Conservation (phyloP, 176 grass and related monocot species). For the Lolium multiflorum region DNA sequence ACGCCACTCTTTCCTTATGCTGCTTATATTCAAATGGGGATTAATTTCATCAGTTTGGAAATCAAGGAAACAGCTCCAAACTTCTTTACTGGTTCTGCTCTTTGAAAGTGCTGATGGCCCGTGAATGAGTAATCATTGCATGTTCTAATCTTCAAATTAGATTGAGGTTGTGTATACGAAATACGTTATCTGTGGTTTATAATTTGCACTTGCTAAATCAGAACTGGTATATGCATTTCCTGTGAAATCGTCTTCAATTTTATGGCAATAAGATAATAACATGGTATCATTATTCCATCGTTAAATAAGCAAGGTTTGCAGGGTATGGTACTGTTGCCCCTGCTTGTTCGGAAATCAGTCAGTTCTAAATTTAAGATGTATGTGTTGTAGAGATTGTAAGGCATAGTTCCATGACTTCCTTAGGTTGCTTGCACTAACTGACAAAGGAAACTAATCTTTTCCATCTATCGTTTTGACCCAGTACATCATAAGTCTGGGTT, state of each 20-base stretch:
- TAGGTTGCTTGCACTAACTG: not conserved
- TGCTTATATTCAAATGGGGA: not conserved
- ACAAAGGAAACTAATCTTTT: slow-evolving; percentile 4
- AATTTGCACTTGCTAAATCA: slow-evolving; percentile 5
- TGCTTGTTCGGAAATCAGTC: not conserved
- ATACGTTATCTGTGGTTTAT: not conserved
- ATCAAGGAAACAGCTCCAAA: not conserved
- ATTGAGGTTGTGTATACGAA: not conserved
- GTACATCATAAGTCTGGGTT: slow-evolving; percentile 32
- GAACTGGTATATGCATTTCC: not conserved
- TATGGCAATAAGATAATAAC: not conserved
- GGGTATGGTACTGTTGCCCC: not conserved
- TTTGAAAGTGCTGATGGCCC: not conserved
- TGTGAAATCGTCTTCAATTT: slow-evolving; percentile 1
- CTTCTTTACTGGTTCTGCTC: not conserved
- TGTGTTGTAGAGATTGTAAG: not conserved
- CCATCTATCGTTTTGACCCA: not conserved
- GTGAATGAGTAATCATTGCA: not conserved
- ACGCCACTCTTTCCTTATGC: not conserved
- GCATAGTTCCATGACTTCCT: slow-evolving; percentile 16
- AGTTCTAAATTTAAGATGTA: not conserved
- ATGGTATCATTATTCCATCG: not conserved
- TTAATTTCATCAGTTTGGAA: not conserved
- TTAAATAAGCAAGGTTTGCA: not conserved
- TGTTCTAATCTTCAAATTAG: not conserved